Evolutionary conservation across 345 rosid genomes (phyloP).

Genomic region (Schrenkiella parvula): DNA sequence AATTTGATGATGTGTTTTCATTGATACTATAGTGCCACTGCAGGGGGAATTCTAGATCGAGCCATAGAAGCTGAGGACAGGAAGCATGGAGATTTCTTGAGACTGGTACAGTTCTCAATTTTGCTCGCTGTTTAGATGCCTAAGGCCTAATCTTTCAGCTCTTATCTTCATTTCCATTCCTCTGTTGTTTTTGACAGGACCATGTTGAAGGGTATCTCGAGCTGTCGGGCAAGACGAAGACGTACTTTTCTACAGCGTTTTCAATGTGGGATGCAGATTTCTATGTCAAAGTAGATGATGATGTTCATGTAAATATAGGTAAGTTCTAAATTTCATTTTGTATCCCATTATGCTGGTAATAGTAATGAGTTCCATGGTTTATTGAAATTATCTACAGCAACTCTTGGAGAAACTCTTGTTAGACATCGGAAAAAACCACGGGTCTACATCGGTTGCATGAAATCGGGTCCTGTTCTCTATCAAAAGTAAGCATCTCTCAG

Average conservation of each 20-base stretch:
- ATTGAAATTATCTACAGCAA: slow-evolving; percentile 50
- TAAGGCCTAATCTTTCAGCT: neutral
- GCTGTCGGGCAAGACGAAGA: slow-evolving; percentile 95
- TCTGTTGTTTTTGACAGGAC: slow-evolving; percentile 47
- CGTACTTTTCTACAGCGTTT: slow-evolving; percentile 85
- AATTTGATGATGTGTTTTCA: neutral
- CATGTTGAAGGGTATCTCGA: slow-evolving; percentile 98
- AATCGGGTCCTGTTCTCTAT: slow-evolving; percentile 92
- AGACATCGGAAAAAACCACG: slow-evolving; percentile 74
- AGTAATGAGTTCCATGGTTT: neutral
- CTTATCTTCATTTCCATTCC: slow-evolving; percentile 3
- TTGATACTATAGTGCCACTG: slow-evolving; percentile 57
- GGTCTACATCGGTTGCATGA: slow-evolving; percentile 94
- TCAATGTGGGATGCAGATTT: slow-evolving; percentile 94
- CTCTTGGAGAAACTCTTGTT: slow-evolving; percentile 85
- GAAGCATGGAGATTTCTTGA: slow-evolving; percentile 90
- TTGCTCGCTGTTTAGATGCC: neutral
- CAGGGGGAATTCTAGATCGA: slow-evolving; percentile 92
- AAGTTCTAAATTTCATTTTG: neutral
- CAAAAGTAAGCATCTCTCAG: slow-evolving; percentile 55
- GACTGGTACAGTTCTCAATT: slow-evolving; percentile 49
- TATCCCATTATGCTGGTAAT: neutral
- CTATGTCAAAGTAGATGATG: slow-evolving; percentile 96
- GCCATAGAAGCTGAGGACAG: slow-evolving; percentile 86
- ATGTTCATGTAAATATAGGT: slow-evolving; percentile 98